These are phyloP conservation scores for Didymella pomorum DNA, from an alignment of 2,329 filamentous ascomycete species.

Conservation along the genomic window DNA sequence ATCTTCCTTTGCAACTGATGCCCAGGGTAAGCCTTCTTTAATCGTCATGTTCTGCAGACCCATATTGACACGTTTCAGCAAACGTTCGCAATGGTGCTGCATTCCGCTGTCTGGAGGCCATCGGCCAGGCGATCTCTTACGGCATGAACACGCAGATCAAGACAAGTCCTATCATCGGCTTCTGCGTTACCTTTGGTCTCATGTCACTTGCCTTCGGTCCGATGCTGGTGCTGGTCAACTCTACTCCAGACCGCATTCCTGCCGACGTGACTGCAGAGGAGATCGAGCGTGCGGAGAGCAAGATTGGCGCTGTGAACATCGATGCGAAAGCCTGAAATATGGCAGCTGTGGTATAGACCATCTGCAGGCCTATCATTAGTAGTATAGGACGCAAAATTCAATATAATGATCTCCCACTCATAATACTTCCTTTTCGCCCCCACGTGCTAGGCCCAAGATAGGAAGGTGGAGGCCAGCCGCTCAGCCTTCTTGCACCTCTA, in stretches of 20 bases:
- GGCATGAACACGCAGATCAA: conserved; percentile 44
- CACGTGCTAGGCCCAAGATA: conserved; percentile 6
- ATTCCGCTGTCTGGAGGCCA: conserved; percentile 39
- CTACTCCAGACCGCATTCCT: conserved; percentile 45
- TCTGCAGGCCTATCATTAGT: too few relatives aligned
- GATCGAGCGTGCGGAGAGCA: conserved; percentile 26
- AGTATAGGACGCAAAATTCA: too few relatives aligned
- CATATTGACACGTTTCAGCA: conserved; percentile 3
- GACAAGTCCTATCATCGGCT: conserved; percentile 38
- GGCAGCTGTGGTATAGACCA: too few relatives aligned
- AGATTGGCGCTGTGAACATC: conserved; percentile 23
- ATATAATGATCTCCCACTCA: not conserved
- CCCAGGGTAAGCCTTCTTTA: conserved; percentile 25
- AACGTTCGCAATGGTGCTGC: conserved; percentile 39
- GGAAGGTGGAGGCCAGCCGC: conserved; percentile 5
- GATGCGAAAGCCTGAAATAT: conserved; percentile 23
- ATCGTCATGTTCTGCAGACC: not conserved
- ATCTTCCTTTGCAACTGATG: conserved; percentile 42
- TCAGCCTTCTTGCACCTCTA: not conserved
- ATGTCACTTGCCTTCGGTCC: conserved; percentile 43
- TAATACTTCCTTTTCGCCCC: conserved; percentile 6
- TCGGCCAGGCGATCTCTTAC: conserved; percentile 41
- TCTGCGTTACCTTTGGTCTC: conserved; percentile 45
- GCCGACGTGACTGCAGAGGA: conserved; percentile 42
- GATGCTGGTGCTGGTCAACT: conserved; percentile 44